Evolutionary conservation across 805 yeast species (phyloP), one percentile per base, ranked within the genome.

Genomic region (Wickerhamomyces alni): DNA sequence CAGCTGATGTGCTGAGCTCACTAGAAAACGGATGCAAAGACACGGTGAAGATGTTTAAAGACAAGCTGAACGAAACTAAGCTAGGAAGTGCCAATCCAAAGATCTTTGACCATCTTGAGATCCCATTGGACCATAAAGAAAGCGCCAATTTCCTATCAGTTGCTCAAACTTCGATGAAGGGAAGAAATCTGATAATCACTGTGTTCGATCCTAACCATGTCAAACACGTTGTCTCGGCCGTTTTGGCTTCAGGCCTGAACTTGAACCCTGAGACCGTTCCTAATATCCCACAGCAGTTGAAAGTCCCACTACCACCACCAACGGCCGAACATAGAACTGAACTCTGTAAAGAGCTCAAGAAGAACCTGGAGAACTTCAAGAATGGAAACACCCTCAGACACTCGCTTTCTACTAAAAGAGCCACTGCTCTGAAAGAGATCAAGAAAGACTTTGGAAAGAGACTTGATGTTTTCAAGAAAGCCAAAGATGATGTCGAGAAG

Each of bases 151-250:
- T 82, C 55, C 72, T 77, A 3, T 68, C 78, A 24, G 62, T 87
- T 22, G 95, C 95, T 1, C 81, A 80, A 44, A 81, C 91, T 3
- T 65, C 82, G 0, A 49, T 77, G 38, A 82, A 82, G 48, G 93
- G 91, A 7, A 67, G 71, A 21, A 72, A 85, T 50, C 70, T 77
- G 48, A 67, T 87, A 38, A 75, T 91, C n/a, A 87, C 96, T 0
- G 89, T 88, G 2, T 91, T 82, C 59, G 96, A 91, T 54, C 95
- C 95, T 7, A 71, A 70, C 37, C 73, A 85, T 48, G 71, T 77
- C 30, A 82, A 86, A 50, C 70, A 74, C 44, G 74, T 91, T 22
- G 72, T 83, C 22, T 79, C 87, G 38, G 71, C 89, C 0, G 78
- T 91, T 16, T 59, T 87, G 43, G 82, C 75, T 1, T 69, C 89